phyloP scores from a whole-genome alignment of 2,329 filamentous ascomycete genomes.

The Fusarium sp. region DNA sequence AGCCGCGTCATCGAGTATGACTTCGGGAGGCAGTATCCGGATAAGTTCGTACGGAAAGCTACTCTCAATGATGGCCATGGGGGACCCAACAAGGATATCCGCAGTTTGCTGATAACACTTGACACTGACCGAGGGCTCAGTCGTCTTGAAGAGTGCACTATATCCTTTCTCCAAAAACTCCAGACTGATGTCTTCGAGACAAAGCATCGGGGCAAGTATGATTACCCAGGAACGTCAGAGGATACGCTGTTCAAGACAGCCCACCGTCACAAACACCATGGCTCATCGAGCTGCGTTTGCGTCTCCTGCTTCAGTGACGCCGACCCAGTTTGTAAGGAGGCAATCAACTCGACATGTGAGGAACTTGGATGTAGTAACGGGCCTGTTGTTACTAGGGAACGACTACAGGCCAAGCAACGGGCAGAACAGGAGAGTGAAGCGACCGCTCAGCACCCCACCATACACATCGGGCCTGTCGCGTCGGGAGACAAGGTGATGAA shows the following conservation, averaged over 20 bases:
- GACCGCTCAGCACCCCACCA: too few species aligned
- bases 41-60: background rate
- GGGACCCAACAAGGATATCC: background rate
- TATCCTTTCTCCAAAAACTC: background rate
- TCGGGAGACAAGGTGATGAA: conserved; percentile 55
- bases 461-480: conserved; percentile 37
- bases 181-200: background rate
- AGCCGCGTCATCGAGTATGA: background rate
- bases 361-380: background rate
- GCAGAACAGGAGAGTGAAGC: background rate
- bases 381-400: background rate
- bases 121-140: background rate
- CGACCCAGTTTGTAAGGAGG: background rate
- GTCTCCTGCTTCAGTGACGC: background rate
- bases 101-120: background rate
- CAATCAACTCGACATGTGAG: background rate
- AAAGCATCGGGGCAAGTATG: background rate
- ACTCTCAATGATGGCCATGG: background rate
- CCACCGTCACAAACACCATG: background rate
- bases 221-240: background rate
- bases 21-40: background rate
- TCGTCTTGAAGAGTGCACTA: background rate
- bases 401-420: background rate
- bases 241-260: background rate
- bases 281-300: background rate